Percentiles rank a stretch among this genome's conserved stretches.
phyloP scores from a whole-genome alignment of 1,284 basidiomycete genomes.

The Papiliotrema fonsecae region DNA sequence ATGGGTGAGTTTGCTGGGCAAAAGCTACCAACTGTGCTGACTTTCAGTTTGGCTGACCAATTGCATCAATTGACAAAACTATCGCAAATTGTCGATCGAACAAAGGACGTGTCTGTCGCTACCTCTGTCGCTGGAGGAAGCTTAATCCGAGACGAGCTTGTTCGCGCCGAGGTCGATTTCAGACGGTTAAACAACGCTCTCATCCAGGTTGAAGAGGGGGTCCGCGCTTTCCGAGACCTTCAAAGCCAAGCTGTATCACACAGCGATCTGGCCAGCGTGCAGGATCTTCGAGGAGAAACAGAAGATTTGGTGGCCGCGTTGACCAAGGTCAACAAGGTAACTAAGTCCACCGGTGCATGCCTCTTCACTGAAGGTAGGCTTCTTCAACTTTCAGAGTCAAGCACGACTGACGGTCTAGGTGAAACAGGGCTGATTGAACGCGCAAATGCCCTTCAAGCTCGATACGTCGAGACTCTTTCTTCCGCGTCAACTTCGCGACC shows the following conservation, averaged over 20 bases:
- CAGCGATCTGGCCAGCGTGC: slow-evolving; percentile 21
- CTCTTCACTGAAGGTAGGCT: no score
- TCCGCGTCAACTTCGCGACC: no score
- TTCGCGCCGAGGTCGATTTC: slow-evolving; percentile 15
- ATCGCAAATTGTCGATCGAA: slow-evolving; percentile 5
- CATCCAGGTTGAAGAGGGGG: slow-evolving; percentile 28
- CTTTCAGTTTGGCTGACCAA: slow-evolving; percentile 4
- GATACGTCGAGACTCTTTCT: no score
- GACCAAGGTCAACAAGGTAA: slow-evolving; percentile 12
- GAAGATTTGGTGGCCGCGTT: slow-evolving; percentile 17
- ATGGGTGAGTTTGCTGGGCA: slow-evolving; percentile 43
- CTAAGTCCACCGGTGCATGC: neutral
- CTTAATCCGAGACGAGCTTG: slow-evolving; percentile 11
- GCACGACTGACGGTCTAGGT: no score
- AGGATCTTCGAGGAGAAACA: slow-evolving; percentile 26
- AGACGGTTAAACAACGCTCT: slow-evolving; percentile 26
- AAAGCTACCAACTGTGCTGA: neutral
- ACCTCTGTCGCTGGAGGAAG: slow-evolving; percentile 19
- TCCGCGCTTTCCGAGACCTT: slow-evolving; percentile 33
- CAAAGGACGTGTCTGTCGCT: slow-evolving; percentile 21
- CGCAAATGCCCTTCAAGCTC: no score
- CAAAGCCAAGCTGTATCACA: slow-evolving; percentile 18
- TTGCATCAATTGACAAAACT: slow-evolving; percentile 9
- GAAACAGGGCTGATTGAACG: no score
- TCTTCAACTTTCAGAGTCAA: no score